A percentile compares a stretch with the other conserved stretches of the same genome.
These are phyloP conservation scores for Volvox carteri DNA, from an alignment of 163 green algal genomes.

Conservation along the genomic window DNA sequence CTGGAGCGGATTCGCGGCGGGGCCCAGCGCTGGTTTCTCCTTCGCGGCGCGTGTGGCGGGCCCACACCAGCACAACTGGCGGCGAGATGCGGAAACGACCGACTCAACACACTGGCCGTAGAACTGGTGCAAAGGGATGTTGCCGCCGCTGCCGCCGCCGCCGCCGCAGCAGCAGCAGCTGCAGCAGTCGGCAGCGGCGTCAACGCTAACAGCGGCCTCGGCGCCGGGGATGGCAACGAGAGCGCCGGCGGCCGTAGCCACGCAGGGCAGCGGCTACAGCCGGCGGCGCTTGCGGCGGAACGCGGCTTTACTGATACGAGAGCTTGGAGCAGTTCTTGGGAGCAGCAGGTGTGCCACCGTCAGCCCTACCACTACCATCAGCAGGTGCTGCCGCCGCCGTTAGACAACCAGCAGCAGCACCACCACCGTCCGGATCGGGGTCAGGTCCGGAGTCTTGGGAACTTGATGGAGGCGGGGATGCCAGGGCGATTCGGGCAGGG, in stretches of 20 bases:
- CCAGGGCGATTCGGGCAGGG: no score
- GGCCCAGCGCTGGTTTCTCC: neutral
- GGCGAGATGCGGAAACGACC: neutral
- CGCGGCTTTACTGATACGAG: no score
- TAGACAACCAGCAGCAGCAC: no score
- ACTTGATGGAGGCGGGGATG: no score
- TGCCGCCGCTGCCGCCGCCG: neutral
- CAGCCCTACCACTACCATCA: no score
- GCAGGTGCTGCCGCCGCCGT: no score
- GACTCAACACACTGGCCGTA: neutral
- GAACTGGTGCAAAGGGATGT: neutral
- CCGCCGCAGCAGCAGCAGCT: neutral
- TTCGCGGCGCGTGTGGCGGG: neutral
- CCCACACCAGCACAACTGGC: constrained; percentile 26
- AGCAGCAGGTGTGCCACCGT: no score
- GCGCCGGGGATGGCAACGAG: neutral
- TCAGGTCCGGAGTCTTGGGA: no score
- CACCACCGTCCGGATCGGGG: no score
- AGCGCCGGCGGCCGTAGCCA: neutral
- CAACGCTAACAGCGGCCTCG: neutral
- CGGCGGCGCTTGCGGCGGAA: neutral
- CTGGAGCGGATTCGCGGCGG: neutral
- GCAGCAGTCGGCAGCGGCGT: neutral
- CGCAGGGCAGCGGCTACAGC: neutral
- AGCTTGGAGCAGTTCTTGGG: no score